phyloP scores from a whole-genome alignment of 1,284 basidiomycete genomes.

The Hypsizygus ulmarius region DNA sequence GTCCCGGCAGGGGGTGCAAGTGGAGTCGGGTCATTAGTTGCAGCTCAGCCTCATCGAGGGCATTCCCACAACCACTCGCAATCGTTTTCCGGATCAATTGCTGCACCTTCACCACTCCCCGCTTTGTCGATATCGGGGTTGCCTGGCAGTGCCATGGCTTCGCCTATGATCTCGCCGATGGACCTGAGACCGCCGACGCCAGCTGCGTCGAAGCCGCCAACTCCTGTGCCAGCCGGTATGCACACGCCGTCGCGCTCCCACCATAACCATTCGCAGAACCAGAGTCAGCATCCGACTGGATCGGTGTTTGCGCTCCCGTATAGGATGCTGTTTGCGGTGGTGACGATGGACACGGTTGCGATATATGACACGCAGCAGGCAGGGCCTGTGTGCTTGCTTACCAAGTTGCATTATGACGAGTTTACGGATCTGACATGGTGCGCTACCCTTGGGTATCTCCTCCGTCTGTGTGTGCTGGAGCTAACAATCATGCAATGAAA shows the following conservation, averaged over 20 bases:
- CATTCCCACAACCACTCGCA: conserved; percentile 13
- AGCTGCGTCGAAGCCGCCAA: conserved; percentile 53
- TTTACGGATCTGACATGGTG: conserved; percentile 97
- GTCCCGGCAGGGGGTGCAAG: conserved; percentile 18
- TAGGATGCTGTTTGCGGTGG: conserved; percentile 93
- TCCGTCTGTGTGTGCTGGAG: conserved; percentile 5
- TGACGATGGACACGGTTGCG: conserved; percentile 94
- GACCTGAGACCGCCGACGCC: conserved; percentile 59
- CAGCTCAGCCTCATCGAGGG: conserved; percentile 31
- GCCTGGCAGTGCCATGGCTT: conserved; percentile 36
- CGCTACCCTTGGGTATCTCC: conserved; percentile 29
- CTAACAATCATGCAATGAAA: not conserved
- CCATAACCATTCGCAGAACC: no score
- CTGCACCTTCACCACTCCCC: conserved; percentile 38
- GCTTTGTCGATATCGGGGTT: not conserved
- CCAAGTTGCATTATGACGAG: conserved; percentile 95
- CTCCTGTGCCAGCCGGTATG: conserved; percentile 32
- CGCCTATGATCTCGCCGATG: conserved; percentile 58
- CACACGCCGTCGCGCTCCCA: conserved; percentile 6
- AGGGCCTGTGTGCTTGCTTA: conserved; percentile 88
- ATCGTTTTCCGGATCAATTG: conserved; percentile 25
- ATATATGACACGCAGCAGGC: conserved; percentile 98
- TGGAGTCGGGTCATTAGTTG: conserved; percentile 21
- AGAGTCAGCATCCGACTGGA: conserved; percentile 29
- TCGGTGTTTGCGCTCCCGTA: conserved; percentile 90